Conservation (phyloP, 176 grass and related monocot species). For the Hsuehochloa calcarea region DNA sequence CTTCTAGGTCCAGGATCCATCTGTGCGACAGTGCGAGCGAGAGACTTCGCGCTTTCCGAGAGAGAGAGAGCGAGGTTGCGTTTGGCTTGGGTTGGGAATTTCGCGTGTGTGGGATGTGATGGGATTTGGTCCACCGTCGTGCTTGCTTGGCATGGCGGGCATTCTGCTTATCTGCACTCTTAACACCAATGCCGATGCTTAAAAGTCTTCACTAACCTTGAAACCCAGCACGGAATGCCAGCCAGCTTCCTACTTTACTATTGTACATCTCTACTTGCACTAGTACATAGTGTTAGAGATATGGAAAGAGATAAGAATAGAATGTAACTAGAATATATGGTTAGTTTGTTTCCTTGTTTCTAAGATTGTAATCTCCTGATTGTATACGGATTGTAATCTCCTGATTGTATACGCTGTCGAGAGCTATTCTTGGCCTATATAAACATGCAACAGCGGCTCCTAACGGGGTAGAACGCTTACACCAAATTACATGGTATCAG, state of each 20-base stretch:
- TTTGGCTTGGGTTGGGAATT: neutral
- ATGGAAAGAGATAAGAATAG: no score
- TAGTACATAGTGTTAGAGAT: neutral
- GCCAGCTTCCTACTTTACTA: neutral
- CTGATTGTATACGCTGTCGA: no score
- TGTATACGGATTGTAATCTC: no score
- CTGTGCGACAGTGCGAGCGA: neutral
- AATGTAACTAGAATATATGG: no score
- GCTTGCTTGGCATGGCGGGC: slow-evolving; percentile 51
- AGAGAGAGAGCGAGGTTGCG: neutral
- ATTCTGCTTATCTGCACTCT: slow-evolving; percentile 49
- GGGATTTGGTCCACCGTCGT: slow-evolving; percentile 59
- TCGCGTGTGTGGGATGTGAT: neutral
- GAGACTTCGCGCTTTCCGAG: slow-evolving; percentile 20
- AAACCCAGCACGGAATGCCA: slow-evolving; percentile 13
- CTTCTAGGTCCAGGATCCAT: neutral
- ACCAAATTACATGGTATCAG: no score
- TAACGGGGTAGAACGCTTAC: no score
- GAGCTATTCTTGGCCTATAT: no score
- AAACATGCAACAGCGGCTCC: no score
- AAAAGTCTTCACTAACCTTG: slow-evolving; percentile 34
- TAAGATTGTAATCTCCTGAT: no score
- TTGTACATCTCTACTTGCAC: neutral
- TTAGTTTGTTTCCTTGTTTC: no score
- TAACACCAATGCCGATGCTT: slow-evolving; percentile 43